Base-by-base conservation (phyloP, 768 basidiomycete genomes). In the Wakefieldia striispora region DNA sequence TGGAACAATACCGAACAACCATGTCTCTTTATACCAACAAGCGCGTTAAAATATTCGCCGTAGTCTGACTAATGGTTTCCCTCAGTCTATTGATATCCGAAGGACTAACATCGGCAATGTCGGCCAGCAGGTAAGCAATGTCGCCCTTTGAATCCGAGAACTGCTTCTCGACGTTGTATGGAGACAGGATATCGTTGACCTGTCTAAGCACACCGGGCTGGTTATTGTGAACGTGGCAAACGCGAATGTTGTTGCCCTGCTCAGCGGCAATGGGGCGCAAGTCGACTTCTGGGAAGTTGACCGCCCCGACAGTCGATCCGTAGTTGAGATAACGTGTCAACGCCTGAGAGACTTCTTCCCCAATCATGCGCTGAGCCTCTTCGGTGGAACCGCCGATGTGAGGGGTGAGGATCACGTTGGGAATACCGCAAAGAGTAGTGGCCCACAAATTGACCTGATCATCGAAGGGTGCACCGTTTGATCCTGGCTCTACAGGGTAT, bases 201-300 rank as follows among this genome's bases (percentile, higher is more conserved):
- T 85, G 82, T 62, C 83, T 86, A 64, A 99, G 85, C 41, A 97
- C 97, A 76, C 93, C 94, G 43, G 93, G 93, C 69, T 88, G 82
- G 73, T 99, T 99, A 70, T 77, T 84, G 80, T 99, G 97, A 42
- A 97, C 88, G 69, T 97, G 84, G 72, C 97, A 98, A 29, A 99
- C 77, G 54, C 97, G 88, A 56, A 97, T 82, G 63, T 88, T 79
- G 54, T 79, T 79, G 43, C 80, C 80, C 64, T 94, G 87, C 56
- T 93, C 90, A 3, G 84, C 81, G 10, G 86, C 83, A 67, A 98
- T 95, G 45, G 92, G 84, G 51, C 95, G 88, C 35, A 99, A 76
- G 72, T 95, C 92, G 61, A 99, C 95, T 73, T 97, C 95, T 42
- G 97, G 95, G 83, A 99, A 97, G 76, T 98, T 98, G 77, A 98